Percentiles rank a stretch among this genome's conserved stretches.
phyloP scores from a whole-genome alignment of 306 rosid species.

The Mimosa bimucronata region DNA sequence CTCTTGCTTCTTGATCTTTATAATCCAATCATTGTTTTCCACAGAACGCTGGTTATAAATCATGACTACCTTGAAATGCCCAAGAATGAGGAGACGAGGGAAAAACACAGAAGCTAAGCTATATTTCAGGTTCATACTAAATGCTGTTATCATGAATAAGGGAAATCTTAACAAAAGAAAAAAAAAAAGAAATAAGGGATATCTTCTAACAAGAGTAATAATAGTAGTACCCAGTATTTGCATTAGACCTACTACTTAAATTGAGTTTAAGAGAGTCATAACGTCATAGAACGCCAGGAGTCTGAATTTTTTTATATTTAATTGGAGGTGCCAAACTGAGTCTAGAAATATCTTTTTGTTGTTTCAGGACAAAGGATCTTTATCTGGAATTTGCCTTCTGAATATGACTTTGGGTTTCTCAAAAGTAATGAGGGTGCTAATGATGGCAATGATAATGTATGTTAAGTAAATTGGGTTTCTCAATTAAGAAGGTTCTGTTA shows the following conservation, averaged over 20 bases:
- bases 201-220: too few relatives aligned
- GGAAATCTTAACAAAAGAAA: too few relatives aligned
- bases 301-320: conserved; percentile 18
- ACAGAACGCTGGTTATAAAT: conserved; percentile 47
- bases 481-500: conserved; percentile 63
- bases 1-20: conserved; percentile 16
- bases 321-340: conserved; percentile 21
- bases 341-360: conserved; percentile 35
- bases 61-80: conserved; percentile 32
- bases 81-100: conserved; percentile 50
- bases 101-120: conserved; percentile 57
- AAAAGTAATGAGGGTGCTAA: conserved; percentile 20
- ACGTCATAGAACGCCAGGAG: too few relatives aligned
- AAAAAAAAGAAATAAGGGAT: too few relatives aligned
- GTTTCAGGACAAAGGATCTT: conserved; percentile 69
- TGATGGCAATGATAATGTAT: conserved; percentile 46
- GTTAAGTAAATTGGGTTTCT: conserved; percentile 66
- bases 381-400: conserved; percentile 55
- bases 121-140: conserved; percentile 13
- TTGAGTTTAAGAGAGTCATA: too few relatives aligned
- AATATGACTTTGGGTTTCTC: conserved; percentile 45
- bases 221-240: too few relatives aligned
- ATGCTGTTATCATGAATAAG: too few relatives aligned
- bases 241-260: too few relatives aligned
- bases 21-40: conserved; percentile 16